Percentiles rank a stretch among this genome's conserved stretches.
These are phyloP conservation scores for Pichia sp. DNA, from an alignment of 1,139 yeast species.

Conservation along the genomic window DNA sequence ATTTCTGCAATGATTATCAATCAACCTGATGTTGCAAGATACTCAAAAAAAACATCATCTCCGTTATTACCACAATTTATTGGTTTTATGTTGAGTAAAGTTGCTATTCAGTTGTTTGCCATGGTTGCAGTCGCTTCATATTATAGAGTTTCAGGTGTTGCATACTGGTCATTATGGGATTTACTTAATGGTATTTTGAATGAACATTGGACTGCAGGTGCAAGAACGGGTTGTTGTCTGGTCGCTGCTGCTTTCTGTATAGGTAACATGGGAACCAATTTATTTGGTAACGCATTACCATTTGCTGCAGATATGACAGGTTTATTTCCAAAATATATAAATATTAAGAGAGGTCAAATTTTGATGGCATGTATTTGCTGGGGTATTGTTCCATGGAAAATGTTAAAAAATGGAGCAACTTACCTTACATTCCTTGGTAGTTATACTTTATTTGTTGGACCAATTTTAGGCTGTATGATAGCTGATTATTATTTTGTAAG, in stretches of 20 bases:
- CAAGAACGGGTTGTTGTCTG: conserved; percentile 43
- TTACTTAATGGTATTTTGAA: conserved; percentile 23
- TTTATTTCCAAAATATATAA: conserved; percentile 65
- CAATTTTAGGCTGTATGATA: conserved; percentile 31
- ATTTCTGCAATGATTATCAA: conserved; percentile 33
- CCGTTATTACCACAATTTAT: conserved; percentile 26
- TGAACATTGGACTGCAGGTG: conserved; percentile 33
- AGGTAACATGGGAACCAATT: conserved; percentile 43
- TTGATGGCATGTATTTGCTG: conserved; percentile 72
- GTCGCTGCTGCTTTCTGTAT: conserved; percentile 39
- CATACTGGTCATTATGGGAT: conserved; percentile 27
- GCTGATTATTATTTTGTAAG: conserved; percentile 31
- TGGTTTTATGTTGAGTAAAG: conserved; percentile 23
- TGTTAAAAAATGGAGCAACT: conserved; percentile 40
- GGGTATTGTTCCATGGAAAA: conserved; percentile 79
- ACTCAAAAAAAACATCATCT: conserved; percentile 31
- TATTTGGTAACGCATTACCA: conserved; percentile 45
- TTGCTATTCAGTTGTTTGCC: conserved; percentile 24
- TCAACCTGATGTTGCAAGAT: conserved; percentile 33
- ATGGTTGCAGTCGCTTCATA: conserved; percentile 24
- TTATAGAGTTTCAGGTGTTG: conserved; percentile 23
- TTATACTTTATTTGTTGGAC: conserved; percentile 24
- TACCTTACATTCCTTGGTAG: conserved; percentile 40
- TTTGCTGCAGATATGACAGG: conserved; percentile 72
- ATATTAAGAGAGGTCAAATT: conserved; percentile 73